Evolutionary conservation across 345 rosid species (phyloP).

Genomic region (Mallotus nudiflorus): DNA sequence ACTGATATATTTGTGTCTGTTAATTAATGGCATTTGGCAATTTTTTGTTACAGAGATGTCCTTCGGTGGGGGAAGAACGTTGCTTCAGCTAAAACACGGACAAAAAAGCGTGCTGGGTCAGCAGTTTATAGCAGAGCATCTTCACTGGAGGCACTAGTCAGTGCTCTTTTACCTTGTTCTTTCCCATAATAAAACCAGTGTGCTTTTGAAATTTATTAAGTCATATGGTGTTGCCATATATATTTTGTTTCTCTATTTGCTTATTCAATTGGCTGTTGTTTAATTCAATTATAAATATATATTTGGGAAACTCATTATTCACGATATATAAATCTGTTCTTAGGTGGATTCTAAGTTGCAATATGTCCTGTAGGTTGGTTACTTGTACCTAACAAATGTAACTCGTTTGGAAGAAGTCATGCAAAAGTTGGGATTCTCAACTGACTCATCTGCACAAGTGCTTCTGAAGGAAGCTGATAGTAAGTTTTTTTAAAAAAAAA

Average conservation of each 20-base stretch:
- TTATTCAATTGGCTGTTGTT: not conserved
- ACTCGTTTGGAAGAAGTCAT: slow-evolving; percentile 79
- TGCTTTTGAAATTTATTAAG: not conserved
- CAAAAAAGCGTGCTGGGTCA: slow-evolving; percentile 59
- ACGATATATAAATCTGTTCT: slow-evolving; percentile 5
- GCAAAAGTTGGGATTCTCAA: slow-evolving; percentile 76
- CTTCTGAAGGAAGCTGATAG: slow-evolving; percentile 43
- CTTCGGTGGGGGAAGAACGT: slow-evolving; percentile 72
- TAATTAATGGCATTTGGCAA: slow-evolving; percentile 2
- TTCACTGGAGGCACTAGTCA: slow-evolving; percentile 63
- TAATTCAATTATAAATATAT: not conserved
- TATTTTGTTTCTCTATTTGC: not conserved
- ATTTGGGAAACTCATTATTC: not conserved
- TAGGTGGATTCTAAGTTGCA: slow-evolving; percentile 8
- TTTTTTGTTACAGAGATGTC: slow-evolving; percentile 40
- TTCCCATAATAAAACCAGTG: not conserved
- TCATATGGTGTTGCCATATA: not conserved
- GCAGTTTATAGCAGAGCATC: slow-evolving; percentile 71
- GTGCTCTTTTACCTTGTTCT: slow-evolving; percentile 22
- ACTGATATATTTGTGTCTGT: not conserved
- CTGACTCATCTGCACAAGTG: slow-evolving; percentile 48
- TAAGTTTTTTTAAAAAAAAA: slow-evolving; percentile 18
- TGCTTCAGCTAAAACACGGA: slow-evolving; percentile 47
- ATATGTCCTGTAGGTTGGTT: slow-evolving; percentile 57
- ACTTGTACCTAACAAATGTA: slow-evolving; percentile 66